phyloP scores from a whole-genome alignment of 345 rosid genomes.

The Brassica carinata region DNA sequence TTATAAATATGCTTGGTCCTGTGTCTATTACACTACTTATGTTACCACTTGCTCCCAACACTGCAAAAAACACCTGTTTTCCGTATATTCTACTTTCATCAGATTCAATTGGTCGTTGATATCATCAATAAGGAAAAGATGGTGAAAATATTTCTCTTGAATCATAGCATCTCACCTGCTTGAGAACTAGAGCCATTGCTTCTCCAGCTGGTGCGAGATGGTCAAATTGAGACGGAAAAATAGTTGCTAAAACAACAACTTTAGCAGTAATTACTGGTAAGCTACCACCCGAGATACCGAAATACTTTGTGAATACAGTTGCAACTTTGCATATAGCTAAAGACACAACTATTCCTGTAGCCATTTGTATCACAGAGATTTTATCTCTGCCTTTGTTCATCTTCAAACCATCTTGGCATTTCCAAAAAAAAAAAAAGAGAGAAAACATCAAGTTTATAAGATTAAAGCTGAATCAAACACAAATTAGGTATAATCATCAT shows the following conservation, averaged over 20 bases:
- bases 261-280: slow-evolving; percentile 67
- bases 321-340: slow-evolving; percentile 68
- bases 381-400: slow-evolving; percentile 42
- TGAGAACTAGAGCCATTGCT: slow-evolving; percentile 76
- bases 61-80: slow-evolving; percentile 66
- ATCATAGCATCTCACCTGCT: slow-evolving; percentile 53
- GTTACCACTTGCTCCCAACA: slow-evolving; percentile 73
- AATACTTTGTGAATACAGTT: slow-evolving; percentile 40
- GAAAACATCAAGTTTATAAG: not conserved
- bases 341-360: slow-evolving; percentile 64
- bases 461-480: not conserved
- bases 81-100: not conserved
- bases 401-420: slow-evolving; percentile 43
- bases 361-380: slow-evolving; percentile 55
- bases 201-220: slow-evolving; percentile 74
- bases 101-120: not conserved
- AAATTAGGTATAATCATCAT: not conserved
- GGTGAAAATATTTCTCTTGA: not conserved
- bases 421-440: not conserved
- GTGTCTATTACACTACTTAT: slow-evolving; percentile 67
- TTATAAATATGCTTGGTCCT: slow-evolving; percentile 74
- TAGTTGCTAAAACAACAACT: slow-evolving; percentile 64
- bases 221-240: slow-evolving; percentile 58
- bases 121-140: not conserved
- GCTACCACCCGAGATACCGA: slow-evolving; percentile 62